A percentile compares a stretch with the other conserved stretches of the same genome.
Conservation (phyloP, 2,329 filamentous ascomycete genomes). For the Ophidiomyces ophidiicola region DNA sequence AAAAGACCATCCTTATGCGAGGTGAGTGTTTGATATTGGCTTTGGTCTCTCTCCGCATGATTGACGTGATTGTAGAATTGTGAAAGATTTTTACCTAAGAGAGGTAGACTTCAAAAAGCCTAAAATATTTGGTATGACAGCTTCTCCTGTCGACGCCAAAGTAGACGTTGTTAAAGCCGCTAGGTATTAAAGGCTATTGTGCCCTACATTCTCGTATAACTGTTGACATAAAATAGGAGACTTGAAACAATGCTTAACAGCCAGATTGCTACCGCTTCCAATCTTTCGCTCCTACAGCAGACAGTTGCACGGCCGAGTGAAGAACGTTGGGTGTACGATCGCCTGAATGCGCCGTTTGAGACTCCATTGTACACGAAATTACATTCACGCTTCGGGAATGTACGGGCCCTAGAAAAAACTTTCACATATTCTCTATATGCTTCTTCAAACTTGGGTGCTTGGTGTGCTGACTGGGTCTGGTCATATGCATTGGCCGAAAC, state of each 20-base stretch:
- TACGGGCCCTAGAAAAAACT: conserved; percentile 42
- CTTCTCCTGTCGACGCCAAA: conserved; percentile 80
- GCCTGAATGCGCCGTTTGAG: conserved; percentile 41
- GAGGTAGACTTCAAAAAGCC: conserved; percentile 45
- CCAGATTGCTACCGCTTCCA: conserved; percentile 65
- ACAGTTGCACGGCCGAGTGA: conserved; percentile 49
- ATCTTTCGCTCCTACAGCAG: conserved; percentile 48
- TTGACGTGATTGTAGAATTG: conserved; percentile 43
- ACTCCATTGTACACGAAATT: conserved; percentile 55
- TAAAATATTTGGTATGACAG: conserved; percentile 89
- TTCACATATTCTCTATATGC: conserved; percentile 50
- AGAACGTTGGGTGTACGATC: conserved; percentile 46
- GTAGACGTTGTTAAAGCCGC: conserved; percentile 60
- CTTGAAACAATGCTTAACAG: conserved; percentile 68
- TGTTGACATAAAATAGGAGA: conserved; percentile 31
- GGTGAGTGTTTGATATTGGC: conserved; percentile 27
- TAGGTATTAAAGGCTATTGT: conserved; percentile 22
- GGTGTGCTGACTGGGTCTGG: conserved; percentile 80
- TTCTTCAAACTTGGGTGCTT: conserved; percentile 58
- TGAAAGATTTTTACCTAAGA: conserved; percentile 68
- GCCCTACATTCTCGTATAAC: not conserved
- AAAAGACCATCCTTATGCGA: conserved; percentile 80
- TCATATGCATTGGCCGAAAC: conserved; percentile 53
- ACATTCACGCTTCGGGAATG: conserved; percentile 39
- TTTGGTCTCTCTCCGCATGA: not conserved